Conservation (phyloP, 305 asterid genomes). For the Nicotiana rustica region DNA sequence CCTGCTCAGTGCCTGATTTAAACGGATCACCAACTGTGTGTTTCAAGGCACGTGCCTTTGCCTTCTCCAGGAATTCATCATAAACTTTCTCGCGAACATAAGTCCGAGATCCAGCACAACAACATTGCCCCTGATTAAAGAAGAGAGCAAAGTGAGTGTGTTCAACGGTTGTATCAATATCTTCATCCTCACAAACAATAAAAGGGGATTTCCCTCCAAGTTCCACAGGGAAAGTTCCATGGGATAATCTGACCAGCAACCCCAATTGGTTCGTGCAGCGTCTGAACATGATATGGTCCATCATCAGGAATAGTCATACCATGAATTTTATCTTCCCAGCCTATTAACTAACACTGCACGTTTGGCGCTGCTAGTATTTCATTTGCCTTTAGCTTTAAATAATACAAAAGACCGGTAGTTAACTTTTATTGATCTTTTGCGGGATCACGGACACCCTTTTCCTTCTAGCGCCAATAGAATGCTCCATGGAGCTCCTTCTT, state of each 20-base stretch:
- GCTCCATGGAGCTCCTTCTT: neutral
- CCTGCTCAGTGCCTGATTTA: no score
- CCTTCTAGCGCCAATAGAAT: neutral
- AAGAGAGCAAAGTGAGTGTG: no score
- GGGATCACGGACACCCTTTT: neutral
- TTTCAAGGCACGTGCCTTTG: constrained; percentile 74
- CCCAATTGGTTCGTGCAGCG: constrained; percentile 53
- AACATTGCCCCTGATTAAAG: constrained; percentile 28
- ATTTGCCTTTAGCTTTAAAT: neutral
- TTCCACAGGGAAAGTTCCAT: constrained; percentile 74
- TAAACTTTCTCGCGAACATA: constrained; percentile 80
- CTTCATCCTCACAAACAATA: no score
- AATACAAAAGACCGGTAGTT: neutral
- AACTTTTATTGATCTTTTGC: constrained; percentile 4
- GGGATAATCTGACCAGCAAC: constrained; percentile 94
- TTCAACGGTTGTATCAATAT: no score
- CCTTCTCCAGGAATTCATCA: constrained; percentile 84
- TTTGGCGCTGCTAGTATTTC: neutral
- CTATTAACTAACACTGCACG: constrained; percentile 40
- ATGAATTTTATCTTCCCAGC: constrained; percentile 96
- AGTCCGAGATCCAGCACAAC: constrained; percentile 55
- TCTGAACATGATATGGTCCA: constrained; percentile 75
- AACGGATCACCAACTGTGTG: constrained; percentile 39
- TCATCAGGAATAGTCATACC: constrained; percentile 85
- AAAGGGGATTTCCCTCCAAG: no score